phyloP scores from a whole-genome alignment of 306 rosid genomes.

The Mucuna pruriens region DNA sequence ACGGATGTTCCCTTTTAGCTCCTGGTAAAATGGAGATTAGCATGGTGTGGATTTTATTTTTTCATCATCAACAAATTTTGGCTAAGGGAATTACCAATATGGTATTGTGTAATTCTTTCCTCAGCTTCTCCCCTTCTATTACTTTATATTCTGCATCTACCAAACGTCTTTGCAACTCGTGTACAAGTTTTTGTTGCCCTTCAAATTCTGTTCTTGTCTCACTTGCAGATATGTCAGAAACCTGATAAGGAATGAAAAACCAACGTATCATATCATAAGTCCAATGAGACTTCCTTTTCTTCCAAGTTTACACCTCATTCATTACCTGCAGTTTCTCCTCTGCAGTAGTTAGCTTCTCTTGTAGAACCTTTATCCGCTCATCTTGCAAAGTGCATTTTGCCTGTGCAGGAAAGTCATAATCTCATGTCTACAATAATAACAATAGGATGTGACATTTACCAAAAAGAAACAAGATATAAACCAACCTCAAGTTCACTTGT shows the following conservation, averaged over 20 bases:
- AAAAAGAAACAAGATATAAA: constrained; percentile 30
- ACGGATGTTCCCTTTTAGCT: constrained; percentile 94
- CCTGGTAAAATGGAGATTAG: constrained; percentile 57
- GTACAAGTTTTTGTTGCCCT: constrained; percentile 70
- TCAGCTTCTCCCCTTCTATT: constrained; percentile 82
- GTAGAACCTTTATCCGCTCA: constrained; percentile 59
- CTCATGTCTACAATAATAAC: constrained; percentile 8
- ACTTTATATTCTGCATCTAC: constrained; percentile 83
- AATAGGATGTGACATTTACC: constrained; percentile 9
- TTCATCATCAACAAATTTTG: constrained; percentile 12
- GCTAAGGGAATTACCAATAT: constrained; percentile 70
- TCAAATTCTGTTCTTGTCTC: constrained; percentile 83
- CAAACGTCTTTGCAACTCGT: constrained; percentile 70
- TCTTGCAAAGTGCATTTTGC: constrained; percentile 72
- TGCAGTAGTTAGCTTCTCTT: constrained; percentile 63
- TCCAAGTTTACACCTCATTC: constrained; percentile 26
- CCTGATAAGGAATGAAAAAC: constrained; percentile 51
- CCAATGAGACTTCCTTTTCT: constrained; percentile 12
- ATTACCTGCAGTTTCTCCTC: constrained; percentile 82
- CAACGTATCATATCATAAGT: constrained; percentile 14
- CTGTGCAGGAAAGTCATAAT: constrained; percentile 53
- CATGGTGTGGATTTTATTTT: neutral
- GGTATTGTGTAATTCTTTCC: constrained; percentile 90
- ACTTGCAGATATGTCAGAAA: constrained; percentile 71
- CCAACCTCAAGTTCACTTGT: constrained; percentile 78